Evolutionary conservation across 208 protist species (phyloP), one percentile per base, ranked within the genome.

Genomic region (Borovskyia barvae): DNA sequence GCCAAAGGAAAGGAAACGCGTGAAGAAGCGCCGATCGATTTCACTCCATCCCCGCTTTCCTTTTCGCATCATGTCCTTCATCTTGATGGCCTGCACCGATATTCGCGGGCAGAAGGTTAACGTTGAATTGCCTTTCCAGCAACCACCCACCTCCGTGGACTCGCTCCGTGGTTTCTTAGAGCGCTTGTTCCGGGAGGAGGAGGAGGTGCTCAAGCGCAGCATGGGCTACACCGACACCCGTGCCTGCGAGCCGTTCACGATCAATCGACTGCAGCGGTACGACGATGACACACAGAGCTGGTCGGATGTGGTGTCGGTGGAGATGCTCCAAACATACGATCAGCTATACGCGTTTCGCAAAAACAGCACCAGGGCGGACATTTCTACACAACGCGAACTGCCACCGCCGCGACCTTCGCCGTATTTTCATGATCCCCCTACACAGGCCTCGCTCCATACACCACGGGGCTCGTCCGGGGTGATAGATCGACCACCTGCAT

Each of bases 311-410:
- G 57, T 49, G 0, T 60, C 67, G 28, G 64, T 66, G 14, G 58
- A 66, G 12, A 25, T 66, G 48, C 72, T 93, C 32, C 69, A 72
- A 22, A 67, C 70, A 3, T 87, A 88, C 65, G 86, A 93, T 53
- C 86, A 93, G 66, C 61, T 93, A 25, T 93, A 90, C 55, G 78
- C 88, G 9, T 90, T 87, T 57, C 80, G 86, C 52, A 86, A 82
- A 56, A 80, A 88, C 67, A 79, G 65, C 45, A 90, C 82, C 32
- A 81, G 75, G 55, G 72, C 71, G 7, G 85, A 92, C 63, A 92
- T 92, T 32, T 86, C 85, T 4, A 61, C 67, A 11, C 72, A 87
- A 56, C 65, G 85, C 5, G 85, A 92, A 45, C 67, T 92, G n/a
- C 85, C 85, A 14, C 55, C 66, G 7, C 85, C 85, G 20, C 76